Conservation (phyloP, 2,329 filamentous ascomycete species). For the Monosporascus sp. region DNA sequence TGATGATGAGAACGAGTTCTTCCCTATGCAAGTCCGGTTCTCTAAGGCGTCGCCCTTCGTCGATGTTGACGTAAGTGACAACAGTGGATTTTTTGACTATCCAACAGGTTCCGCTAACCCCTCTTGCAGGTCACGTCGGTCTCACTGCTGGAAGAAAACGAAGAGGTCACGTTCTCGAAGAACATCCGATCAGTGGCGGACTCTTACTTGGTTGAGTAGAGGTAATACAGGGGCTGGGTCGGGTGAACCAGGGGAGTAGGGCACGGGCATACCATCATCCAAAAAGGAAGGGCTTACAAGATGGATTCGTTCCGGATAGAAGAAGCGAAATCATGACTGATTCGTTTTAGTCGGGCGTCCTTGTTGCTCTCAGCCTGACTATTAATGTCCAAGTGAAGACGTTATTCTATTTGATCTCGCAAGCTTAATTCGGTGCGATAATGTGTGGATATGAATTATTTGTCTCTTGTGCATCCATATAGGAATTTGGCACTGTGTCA, state of each 20-base stretch:
- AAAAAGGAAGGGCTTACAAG: slow-evolving; percentile 5
- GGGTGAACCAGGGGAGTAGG: slow-evolving; percentile 5
- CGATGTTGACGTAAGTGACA: slow-evolving; percentile 81
- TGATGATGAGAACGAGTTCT: slow-evolving; percentile 88
- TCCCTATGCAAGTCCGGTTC: slow-evolving; percentile 93
- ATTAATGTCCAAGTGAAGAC: neutral
- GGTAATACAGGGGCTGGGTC: neutral
- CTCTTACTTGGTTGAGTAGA: slow-evolving; percentile 69
- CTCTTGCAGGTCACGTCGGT: slow-evolving; percentile 58
- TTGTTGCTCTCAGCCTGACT: neutral
- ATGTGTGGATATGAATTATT: too few relatives aligned
- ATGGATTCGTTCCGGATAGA: neutral
- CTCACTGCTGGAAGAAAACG: slow-evolving; percentile 66
- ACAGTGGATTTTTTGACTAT: neutral
- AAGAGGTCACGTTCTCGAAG: slow-evolving; percentile 78
- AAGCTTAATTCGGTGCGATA: too few relatives aligned
- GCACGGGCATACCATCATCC: slow-evolving; percentile 8
- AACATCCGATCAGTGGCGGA: slow-evolving; percentile 74
- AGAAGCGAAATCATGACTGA: neutral
- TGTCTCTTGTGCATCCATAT: too few relatives aligned
- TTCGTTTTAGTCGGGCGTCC: neutral
- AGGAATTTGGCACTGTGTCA: too few relatives aligned
- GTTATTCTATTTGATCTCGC: neutral
- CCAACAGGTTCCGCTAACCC: slow-evolving; percentile 18
- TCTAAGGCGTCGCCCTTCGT: slow-evolving; percentile 81